Evolutionary conservation across 495 filamentous ascomycete genomes (phyloP).

Genomic region (Penicillium soppii): DNA sequence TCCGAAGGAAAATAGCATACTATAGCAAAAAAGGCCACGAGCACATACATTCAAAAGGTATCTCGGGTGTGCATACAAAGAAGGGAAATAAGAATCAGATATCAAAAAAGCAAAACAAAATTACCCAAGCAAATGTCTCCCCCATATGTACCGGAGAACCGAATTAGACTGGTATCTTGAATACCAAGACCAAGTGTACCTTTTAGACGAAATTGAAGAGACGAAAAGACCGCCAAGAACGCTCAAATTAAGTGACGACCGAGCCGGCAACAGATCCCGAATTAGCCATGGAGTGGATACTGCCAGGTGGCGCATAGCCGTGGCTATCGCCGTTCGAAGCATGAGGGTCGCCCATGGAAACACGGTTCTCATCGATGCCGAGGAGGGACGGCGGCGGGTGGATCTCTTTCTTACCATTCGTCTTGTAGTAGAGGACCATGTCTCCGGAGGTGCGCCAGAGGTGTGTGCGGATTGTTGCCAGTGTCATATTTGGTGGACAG

Average conservation of each 20-base stretch:
- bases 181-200: background rate
- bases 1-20: background rate
- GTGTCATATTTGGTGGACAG: conserved; percentile 74
- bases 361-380: conserved; percentile 17
- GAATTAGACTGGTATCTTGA: background rate
- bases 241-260: conserved; percentile 16
- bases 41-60: conserved; percentile 12
- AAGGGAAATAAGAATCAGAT: background rate
- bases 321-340: conserved; percentile 22
- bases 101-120: background rate
- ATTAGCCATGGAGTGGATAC: conserved; percentile 39
- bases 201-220: background rate
- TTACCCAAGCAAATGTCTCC: background rate
- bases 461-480: conserved; percentile 85
- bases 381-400: conserved; percentile 22
- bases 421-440: conserved; percentile 85
- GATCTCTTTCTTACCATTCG: conserved; percentile 71
- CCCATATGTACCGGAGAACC: conserved; percentile 20
- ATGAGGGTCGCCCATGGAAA: conserved; percentile 4
- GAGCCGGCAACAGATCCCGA: conserved; percentile 36
- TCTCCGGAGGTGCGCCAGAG: conserved; percentile 92
- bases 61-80: conserved; percentile 12
- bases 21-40: background rate
- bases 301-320: conserved; percentile 26
- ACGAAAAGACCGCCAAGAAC: conserved; percentile 7